Base-by-base conservation (phyloP, 768 basidiomycete genomes). In the Serendipita vermifera region DNA sequence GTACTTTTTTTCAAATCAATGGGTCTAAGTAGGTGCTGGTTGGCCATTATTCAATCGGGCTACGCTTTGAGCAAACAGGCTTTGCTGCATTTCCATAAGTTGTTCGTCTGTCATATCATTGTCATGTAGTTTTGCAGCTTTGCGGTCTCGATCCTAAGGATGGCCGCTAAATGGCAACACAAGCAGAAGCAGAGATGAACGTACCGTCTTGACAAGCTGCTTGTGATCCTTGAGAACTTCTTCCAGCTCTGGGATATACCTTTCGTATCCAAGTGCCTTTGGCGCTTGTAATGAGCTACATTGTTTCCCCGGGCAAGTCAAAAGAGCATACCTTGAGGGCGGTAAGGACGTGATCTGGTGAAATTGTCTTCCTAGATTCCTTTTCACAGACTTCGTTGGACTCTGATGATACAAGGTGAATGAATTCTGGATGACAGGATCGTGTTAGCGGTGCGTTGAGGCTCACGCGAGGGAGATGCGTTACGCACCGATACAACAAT, bases 321-420 rank as follows among this genome's bases (percentile, higher is more conserved):
- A 53, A 31, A 20, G 24, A 15, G 69, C 75, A 54, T 57, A 87
- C 93, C 73, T 90, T 90, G 56, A 99, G 74, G 3, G 96, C 96
- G 22, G 77, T 73, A 29, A 97, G 85, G 39, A 98, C 92, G 66
- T 99, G 96, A 63, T 99, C 96, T 1, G 96, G 96, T 3, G 91
- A 87, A 63, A 99, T 98, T 1, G 96, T 99, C 74, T 99, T 99
- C 75, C 96, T 97, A 24, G 90, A 89, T 66, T 94, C 92, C 67
- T 90, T 85, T 66, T 98, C 96, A 65, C 96, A 99, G 59, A 97
- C 89, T 62, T 97, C 90, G 68, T 98, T 98, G 54, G 96, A 90
- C 67, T 97, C 91, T 6, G 92, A 90, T 15, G 96, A 94, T 67
- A 99, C 85, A 69, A 98, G 72, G 67, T 98, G 90, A 59, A 99